Base-by-base conservation (phyloP, 306 rosid species). In the barrel medic (Medicago truncatula) region DNA sequence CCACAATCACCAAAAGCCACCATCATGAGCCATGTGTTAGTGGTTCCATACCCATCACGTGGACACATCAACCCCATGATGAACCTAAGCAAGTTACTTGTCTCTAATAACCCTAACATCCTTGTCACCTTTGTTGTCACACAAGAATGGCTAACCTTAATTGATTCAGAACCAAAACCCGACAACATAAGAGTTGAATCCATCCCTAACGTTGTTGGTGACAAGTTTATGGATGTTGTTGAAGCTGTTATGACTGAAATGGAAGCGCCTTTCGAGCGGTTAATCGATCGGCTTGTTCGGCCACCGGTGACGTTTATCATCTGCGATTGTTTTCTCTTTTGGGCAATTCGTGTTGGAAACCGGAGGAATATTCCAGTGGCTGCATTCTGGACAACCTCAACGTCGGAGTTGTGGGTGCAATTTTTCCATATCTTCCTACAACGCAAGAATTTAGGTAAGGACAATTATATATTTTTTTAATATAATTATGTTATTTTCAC, bases 31-130 rank as follows among this genome's bases (percentile, higher is more conserved):
- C 86, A 86, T 43, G 53, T 82, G n/a, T 41, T 88, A 65, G 92
- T 84, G 1, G 4, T 89, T 46, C 89, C 93, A 0, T 75, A 83
- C 23, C 93, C 91, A 0, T 70, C 84, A 0, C 47, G 73, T 1
- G 87, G 93, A 23, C 91, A 87, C 80, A 70, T 89, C 53, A 85
- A 89, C 69, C 75, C 93, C 36, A 52, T 87, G 84, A 72, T 85
- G 75, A 83, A 73, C 80, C 61, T 89, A 50, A 81, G 81, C 83
- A 89, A 82, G 6, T 17, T 80, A 9, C 70, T 85, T 2, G 5
- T 83, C 0, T 28, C 82, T 3, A 56, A 21, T 0, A 71, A 16
- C 4, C 8, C 60, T 2, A 18, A 73, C 50, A 73, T 84, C 39
- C 82, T 70, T 15, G 64, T 89, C 52, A 87, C 91, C 50, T 75